Conservation (phyloP, 2,329 filamentous ascomycete species). For the Aspergillus tamarii region DNA sequence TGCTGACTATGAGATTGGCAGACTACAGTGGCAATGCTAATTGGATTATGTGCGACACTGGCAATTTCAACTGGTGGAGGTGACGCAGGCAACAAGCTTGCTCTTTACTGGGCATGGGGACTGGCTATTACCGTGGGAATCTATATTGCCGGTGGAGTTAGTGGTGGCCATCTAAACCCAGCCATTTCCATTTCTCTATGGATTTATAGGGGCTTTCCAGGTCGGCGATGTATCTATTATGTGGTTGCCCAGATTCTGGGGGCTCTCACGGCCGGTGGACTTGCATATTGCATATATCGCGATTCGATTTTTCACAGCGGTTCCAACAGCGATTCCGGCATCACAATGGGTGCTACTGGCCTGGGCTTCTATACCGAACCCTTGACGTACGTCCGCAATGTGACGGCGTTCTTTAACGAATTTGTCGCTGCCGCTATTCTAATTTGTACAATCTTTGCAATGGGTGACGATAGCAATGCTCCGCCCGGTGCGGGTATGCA, state of each 20-base stretch:
- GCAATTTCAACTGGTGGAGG: constrained; percentile 24
- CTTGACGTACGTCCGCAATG: constrained; percentile 24
- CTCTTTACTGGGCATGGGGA: constrained; percentile 31
- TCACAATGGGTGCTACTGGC: constrained; percentile 13
- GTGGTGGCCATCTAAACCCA: constrained; percentile 54
- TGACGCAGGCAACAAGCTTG: constrained; percentile 28
- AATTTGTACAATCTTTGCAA: constrained; percentile 36
- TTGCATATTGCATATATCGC: constrained; percentile 41
- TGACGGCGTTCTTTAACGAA: constrained; percentile 43
- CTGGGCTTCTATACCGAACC: constrained; percentile 16
- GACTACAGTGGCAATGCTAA: constrained; percentile 33
- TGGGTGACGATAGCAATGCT: constrained; percentile 49
- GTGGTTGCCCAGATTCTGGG: constrained; percentile 40
- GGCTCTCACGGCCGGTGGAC: constrained; percentile 36
- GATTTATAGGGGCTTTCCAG: constrained; percentile 41
- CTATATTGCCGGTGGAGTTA: constrained; percentile 51
- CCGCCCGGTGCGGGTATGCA: constrained; percentile 50
- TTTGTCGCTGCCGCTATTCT: constrained; percentile 39
- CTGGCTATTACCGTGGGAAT: constrained; percentile 44
- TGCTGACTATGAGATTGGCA: constrained; percentile 4
- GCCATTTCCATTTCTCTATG: constrained; percentile 44
- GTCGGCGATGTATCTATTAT: constrained; percentile 29
- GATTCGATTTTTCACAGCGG: constrained; percentile 35
- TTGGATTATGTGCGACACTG: constrained; percentile 33
- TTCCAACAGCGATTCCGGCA: constrained; percentile 17